Evolutionary conservation across 164 flowering plant species (phyloP).

Genomic region (Vitis rotundifolia): DNA sequence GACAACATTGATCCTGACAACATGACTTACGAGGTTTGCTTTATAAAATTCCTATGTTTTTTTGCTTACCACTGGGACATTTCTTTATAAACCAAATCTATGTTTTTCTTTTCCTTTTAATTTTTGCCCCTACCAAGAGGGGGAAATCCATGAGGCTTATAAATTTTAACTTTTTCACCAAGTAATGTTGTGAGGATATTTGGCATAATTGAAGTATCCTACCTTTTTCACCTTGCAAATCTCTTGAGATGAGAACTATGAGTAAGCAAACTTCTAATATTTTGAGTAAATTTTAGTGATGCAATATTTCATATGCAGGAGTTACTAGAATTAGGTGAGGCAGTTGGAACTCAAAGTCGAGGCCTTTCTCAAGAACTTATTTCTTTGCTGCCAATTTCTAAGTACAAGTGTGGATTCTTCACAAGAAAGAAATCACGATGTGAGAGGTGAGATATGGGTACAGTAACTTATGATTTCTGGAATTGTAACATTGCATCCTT

Average conservation of each 20-base stretch:
- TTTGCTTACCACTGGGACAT: not conserved
- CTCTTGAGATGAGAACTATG: no score
- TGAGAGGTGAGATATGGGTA: constrained; percentile 59
- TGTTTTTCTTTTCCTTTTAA: not conserved
- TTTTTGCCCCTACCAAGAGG: not conserved
- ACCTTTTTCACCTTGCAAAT: no score
- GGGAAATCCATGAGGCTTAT: no score
- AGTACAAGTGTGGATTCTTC: constrained; percentile 76
- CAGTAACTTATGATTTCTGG: not conserved
- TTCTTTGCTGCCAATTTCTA: constrained; percentile 71
- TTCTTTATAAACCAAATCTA: not conserved
- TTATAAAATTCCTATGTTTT: not conserved
- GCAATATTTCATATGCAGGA: constrained; percentile 49
- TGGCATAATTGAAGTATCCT: no score
- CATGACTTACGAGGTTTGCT: constrained; percentile 92
- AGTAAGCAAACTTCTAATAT: not conserved
- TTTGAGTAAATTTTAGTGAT: not conserved
- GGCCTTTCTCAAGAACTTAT: constrained; percentile 84
- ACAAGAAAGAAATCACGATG: constrained; percentile 58
- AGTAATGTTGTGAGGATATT: not conserved
- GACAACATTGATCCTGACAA: constrained; percentile 81
- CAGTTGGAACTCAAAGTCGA: constrained; percentile 87
- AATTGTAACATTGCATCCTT: not conserved
- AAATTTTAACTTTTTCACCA: not conserved
- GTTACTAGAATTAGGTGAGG: constrained; percentile 86